Evolutionary conservation across 352 stramenopile genomes (phyloP).

Genomic region (Pythium phragmitis): DNA sequence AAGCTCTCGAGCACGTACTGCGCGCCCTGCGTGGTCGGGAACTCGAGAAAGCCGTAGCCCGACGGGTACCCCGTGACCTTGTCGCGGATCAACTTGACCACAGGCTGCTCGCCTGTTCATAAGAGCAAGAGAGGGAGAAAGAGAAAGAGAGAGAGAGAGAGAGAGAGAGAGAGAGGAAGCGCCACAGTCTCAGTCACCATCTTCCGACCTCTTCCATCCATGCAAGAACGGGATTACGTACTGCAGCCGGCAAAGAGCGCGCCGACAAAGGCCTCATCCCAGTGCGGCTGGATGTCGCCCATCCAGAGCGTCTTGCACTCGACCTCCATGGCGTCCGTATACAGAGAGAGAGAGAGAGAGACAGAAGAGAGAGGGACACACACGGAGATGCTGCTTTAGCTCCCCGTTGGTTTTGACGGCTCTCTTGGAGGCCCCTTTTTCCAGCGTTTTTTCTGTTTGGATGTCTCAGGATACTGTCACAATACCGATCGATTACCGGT

Average conservation of each 20-base stretch:
- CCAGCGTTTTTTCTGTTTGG: slow-evolving; percentile 21
- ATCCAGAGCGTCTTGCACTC: slow-evolving; percentile 91
- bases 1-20: slow-evolving; percentile 84
- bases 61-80: slow-evolving; percentile 86
- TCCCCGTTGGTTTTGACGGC: not conserved
- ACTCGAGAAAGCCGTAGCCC: slow-evolving; percentile 92
- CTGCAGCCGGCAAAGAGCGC: slow-evolving; percentile 78
- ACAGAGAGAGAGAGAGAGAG: not conserved
- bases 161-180: not conserved
- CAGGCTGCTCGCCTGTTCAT: slow-evolving; percentile 64
- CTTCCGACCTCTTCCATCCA: not conserved
- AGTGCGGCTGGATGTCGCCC: slow-evolving; percentile 89
- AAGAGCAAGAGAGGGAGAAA: not conserved
- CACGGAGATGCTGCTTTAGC: not conserved
- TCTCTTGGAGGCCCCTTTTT: slow-evolving; percentile 8
- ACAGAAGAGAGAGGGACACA: not conserved
- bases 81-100: slow-evolving; percentile 90
- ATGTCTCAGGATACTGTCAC: slow-evolving; percentile 26
- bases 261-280: slow-evolving; percentile 87
- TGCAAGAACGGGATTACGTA: slow-evolving; percentile 27
- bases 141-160: not conserved
- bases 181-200: not conserved
- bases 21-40: slow-evolving; percentile 75
- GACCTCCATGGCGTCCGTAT: slow-evolving; percentile 27
- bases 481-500: slow-evolving; percentile 25